Percentiles rank a stretch among this genome's conserved stretches.
phyloP scores from a whole-genome alignment of 2,329 filamentous ascomycete genomes.

The Clarireedia hainanense region DNA sequence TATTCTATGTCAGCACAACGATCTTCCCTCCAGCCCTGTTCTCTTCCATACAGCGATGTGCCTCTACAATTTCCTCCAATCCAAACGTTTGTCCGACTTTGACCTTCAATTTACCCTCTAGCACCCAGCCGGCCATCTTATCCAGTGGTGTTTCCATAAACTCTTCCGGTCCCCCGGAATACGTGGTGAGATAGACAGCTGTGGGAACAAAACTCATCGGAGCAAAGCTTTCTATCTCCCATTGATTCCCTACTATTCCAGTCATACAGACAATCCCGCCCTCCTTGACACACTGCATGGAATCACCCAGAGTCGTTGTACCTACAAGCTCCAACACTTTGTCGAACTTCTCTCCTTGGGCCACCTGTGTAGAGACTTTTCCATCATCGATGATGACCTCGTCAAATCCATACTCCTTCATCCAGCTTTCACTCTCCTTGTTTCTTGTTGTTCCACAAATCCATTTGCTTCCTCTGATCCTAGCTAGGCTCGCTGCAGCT shows the following conservation, averaged over 20 bases:
- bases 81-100: slow-evolving; percentile 35
- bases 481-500: not conserved
- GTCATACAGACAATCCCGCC: slow-evolving; percentile 38
- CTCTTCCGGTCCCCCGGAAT: slow-evolving; percentile 32
- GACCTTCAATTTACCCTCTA: slow-evolving; percentile 33
- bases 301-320: slow-evolving; percentile 35
- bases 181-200: slow-evolving; percentile 34
- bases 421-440: slow-evolving; percentile 29
- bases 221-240: slow-evolving; percentile 31
- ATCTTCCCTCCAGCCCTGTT: slow-evolving; percentile 38
- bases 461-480: slow-evolving; percentile 14
- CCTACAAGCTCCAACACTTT: slow-evolving; percentile 42
- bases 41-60: slow-evolving; percentile 38
- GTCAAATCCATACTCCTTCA: slow-evolving; percentile 35
- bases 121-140: slow-evolving; percentile 32
- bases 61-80: slow-evolving; percentile 38
- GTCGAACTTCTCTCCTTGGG: slow-evolving; percentile 29
- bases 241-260: slow-evolving; percentile 38
- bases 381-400: slow-evolving; percentile 39
- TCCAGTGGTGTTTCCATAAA: slow-evolving; percentile 36
- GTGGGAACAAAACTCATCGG: slow-evolving; percentile 37
- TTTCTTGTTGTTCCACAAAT: slow-evolving; percentile 36
- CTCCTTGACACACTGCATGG: slow-evolving; percentile 32
- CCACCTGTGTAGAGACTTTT: slow-evolving; percentile 31
- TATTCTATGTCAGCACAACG: slow-evolving; percentile 30